A percentile compares a stretch with the other conserved stretches of the same genome.
Conservation (phyloP, 164 flowering plant genomes). For the Houttuynia cordata region DNA sequence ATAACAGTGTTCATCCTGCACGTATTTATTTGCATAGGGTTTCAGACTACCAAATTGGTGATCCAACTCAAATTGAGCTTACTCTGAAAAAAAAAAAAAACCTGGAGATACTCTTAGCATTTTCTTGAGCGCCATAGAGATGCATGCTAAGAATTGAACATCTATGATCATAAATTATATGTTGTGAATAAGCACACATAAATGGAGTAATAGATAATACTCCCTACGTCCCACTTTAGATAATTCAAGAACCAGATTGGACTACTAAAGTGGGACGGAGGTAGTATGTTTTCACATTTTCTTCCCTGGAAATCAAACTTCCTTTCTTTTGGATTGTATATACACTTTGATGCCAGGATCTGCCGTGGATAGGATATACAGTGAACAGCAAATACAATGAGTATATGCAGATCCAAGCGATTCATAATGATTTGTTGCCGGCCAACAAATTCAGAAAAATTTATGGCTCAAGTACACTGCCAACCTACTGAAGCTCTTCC, state of each 20-base stretch:
- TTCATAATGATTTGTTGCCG: background rate
- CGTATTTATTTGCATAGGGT: too few relatives aligned
- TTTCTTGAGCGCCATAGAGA: too few relatives aligned
- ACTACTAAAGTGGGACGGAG: too few relatives aligned
- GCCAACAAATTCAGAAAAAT: background rate
- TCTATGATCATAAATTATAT: too few relatives aligned
- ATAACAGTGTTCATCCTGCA: too few relatives aligned
- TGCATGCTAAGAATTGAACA: too few relatives aligned
- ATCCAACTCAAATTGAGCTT: too few relatives aligned
- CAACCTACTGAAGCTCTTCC: conserved; percentile 33
- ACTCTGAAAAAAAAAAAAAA: too few relatives aligned
- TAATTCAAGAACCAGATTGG: too few relatives aligned
- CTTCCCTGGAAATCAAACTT: background rate
- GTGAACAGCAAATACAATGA: background rate
- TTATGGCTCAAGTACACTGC: background rate
- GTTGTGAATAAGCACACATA: background rate
- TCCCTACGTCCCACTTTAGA: too few relatives aligned
- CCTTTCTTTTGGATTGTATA: background rate
- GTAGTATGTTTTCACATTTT: background rate
- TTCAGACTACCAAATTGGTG: too few relatives aligned
- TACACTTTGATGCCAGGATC: background rate
- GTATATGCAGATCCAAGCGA: background rate
- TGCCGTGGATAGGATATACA: background rate
- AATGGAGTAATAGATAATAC: background rate
- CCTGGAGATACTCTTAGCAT: too few relatives aligned